Percentiles rank a stretch among this genome's conserved stretches.
These are phyloP conservation scores for Leccinum rimulosum DNA, from an alignment of 768 basidiomycete species.

Conservation along the genomic window DNA sequence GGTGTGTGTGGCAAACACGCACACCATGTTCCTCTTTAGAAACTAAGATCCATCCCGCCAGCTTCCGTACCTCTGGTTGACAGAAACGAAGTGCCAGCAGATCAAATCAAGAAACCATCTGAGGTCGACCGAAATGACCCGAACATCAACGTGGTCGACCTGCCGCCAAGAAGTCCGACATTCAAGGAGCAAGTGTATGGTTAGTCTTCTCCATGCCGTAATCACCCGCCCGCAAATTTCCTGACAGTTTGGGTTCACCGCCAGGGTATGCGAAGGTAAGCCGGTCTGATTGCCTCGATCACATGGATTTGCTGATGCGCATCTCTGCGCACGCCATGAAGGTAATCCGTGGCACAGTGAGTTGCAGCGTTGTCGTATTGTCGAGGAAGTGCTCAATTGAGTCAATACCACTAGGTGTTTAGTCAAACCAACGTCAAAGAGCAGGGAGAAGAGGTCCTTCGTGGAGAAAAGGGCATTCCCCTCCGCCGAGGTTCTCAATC, in stretches of 20 bases:
- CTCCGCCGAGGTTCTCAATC: conserved; percentile 24
- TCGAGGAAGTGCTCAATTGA: background rate
- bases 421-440: conserved; percentile 45
- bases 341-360: conserved; percentile 32
- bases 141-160: conserved; percentile 24
- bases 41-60: conserved; percentile 11
- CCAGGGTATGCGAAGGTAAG: conserved; percentile 32
- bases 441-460: conserved; percentile 52
- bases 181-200: conserved; percentile 64
- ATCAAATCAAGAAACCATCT: conserved; percentile 26
- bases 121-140: conserved; percentile 28
- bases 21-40: background rate
- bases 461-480: conserved; percentile 43
- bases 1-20: conserved; percentile 33
- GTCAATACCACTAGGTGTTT: conserved; percentile 17
- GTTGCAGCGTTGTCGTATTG: conserved; percentile 7
- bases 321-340: background rate
- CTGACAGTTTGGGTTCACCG: background rate
- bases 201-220: conserved; percentile 21
- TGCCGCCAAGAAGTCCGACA: conserved; percentile 34
- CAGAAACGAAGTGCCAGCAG: conserved; percentile 31
- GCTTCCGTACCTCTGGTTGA: conserved; percentile 37
- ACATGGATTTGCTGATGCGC: conserved; percentile 1
- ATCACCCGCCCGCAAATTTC: background rate
- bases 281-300: background rate